Evolutionary conservation across 1,139 yeast genomes (phyloP).

Genomic region (Geotrichum aggregatum): DNA sequence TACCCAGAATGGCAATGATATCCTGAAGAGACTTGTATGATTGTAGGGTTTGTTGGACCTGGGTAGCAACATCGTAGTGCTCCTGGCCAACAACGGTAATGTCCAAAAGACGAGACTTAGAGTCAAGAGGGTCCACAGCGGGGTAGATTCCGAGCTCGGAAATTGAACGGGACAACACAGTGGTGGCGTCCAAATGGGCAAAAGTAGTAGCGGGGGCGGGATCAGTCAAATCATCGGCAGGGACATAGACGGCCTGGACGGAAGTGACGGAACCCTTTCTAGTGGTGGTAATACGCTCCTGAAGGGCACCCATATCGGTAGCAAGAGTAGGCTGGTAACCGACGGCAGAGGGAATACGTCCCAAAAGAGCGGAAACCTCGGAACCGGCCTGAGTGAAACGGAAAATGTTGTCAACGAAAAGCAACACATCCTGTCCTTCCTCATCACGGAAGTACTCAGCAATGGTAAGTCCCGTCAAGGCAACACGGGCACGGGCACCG

Average conservation of each 20-base stretch:
- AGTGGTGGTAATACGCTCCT: conserved; percentile 99
- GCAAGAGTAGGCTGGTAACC: conserved; percentile 99
- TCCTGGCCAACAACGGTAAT: conserved; percentile 97
- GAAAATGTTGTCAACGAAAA: conserved; percentile 99
- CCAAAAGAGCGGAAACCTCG: conserved; percentile 98
- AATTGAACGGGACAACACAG: conserved; percentile 99
- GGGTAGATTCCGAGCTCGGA: conserved; percentile 99
- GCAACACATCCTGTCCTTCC: conserved; percentile 99
- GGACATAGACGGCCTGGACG: conserved; percentile 99
- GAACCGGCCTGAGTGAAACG: conserved; percentile 99
- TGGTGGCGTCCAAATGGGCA: conserved; percentile 99
- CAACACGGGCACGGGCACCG: conserved; percentile 99
- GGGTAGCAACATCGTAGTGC: conserved; percentile 92
- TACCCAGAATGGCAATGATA: conserved; percentile 99
- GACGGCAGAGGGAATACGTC: conserved; percentile 99
- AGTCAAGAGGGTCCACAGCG: conserved; percentile 99
- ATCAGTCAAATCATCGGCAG: conserved; percentile 99
- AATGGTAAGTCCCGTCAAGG: conserved; percentile 98
- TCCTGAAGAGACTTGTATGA: conserved; percentile 99
- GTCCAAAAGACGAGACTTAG: conserved; percentile 97
- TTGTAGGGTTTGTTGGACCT: conserved; percentile 97
- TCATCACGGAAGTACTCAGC: conserved; percentile 99
- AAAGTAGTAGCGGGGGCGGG: conserved; percentile 99
- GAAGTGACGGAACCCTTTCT: conserved; percentile 99
- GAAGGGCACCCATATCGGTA: conserved; percentile 99